Percentiles rank a stretch among this genome's conserved stretches.
Evolutionary conservation across 257 asterid species (phyloP).

Genomic region (Solanum corneliomulleri): DNA sequence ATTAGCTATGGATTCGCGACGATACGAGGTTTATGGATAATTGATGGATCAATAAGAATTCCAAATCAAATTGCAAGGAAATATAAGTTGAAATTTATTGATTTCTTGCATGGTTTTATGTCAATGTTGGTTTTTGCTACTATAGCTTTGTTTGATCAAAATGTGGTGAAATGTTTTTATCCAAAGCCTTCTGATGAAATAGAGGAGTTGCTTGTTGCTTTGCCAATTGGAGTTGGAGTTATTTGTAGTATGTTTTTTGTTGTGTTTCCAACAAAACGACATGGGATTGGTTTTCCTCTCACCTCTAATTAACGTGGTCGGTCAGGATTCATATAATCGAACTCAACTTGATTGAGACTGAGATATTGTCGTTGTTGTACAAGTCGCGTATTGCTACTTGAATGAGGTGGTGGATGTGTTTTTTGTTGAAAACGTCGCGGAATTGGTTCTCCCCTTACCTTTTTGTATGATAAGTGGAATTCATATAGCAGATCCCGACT

Average conservation of each 20-base stretch:
- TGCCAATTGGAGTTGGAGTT: constrained; percentile 85
- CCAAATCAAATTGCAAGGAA: constrained; percentile 35
- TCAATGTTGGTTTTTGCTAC: constrained; percentile 67
- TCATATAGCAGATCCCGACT: too few species aligned
- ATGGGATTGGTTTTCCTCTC: constrained; percentile 88
- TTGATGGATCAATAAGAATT: constrained; percentile 56
- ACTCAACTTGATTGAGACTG: neutral
- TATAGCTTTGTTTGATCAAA: constrained; percentile 53
- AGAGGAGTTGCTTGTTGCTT: constrained; percentile 45
- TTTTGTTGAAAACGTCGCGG: constrained; percentile 37
- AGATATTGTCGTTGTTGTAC: neutral
- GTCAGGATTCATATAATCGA: neutral
- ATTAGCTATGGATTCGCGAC: constrained; percentile 73
- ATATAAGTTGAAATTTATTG: constrained; percentile 56
- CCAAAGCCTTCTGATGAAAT: constrained; percentile 52
- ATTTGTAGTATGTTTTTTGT: constrained; percentile 72
- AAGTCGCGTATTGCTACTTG: neutral
- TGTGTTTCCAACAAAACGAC: constrained; percentile 70
- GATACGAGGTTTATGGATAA: constrained; percentile 54
- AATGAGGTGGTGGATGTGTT: neutral
- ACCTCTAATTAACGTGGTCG: neutral
- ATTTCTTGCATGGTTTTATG: constrained; percentile 72
- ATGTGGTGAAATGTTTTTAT: constrained; percentile 63
- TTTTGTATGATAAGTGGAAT: too few species aligned
- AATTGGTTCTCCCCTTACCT: constrained; percentile 22